Evolutionary conservation across 805 yeast species (phyloP), one percentile per base, ranked within the genome.

Genomic region (Candida saitoana): DNA sequence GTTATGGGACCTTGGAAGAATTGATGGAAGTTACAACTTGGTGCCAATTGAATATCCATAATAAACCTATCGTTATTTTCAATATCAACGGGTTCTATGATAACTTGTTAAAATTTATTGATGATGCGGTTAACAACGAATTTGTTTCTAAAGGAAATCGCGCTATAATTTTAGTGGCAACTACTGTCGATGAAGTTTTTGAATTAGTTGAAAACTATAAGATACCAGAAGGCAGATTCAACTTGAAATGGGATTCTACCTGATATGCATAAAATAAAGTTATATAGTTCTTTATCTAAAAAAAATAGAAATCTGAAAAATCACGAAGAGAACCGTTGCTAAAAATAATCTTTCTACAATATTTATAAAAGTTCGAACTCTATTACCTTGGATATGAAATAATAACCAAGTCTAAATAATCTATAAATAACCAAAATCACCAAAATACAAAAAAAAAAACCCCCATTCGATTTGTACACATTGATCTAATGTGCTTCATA

Each of bases 1-100:
- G 96, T 2, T 87, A 80, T 59, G 96, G 96, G 39, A 87, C 95
- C 5, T 65, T 87, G 57, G 96, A 88, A 63, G 96, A 88, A 65
- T 71, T 88, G 47, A 81, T 87, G 82, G 96, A 88, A 67, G 84
- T 87, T 42, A 84, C 84, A 45, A 88, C 96, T 3, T 88, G 96
- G 96, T 79, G 81, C 38, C 96, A 88, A 69, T 72, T 88, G 53
- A 93, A 90, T 25, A 87, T 88, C 50, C 96, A 88, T 62, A 67
- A 72, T 47, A 84, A 84, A 61, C 96, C 96, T 20, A 79, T 88
- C 53, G 82, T 88, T 12, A 56, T 88, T 33, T 81, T 80, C 65
- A 88, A 88, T 63, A 73, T 83, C 41, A 73, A 84, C 62, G 96
- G 96, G 0, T 88, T 85, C 60, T 88, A 77, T 60, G 88, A 87